Evolutionary conservation across 345 rosid genomes (phyloP), one percentile per base, ranked within the genome.

Genomic region (Cardamine resedifolia): DNA sequence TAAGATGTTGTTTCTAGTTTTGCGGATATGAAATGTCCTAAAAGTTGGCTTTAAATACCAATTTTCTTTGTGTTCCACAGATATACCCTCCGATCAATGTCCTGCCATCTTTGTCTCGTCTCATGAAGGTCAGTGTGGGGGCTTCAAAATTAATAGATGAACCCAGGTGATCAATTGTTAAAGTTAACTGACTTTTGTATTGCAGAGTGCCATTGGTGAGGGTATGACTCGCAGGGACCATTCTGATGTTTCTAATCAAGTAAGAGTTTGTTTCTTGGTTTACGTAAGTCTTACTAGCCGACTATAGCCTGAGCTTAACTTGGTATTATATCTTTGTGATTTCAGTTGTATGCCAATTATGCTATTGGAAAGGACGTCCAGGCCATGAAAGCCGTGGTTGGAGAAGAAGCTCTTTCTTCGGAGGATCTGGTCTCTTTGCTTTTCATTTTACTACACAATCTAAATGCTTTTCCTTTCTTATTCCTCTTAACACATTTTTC

Each of bases 331-430:
- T 48, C 39, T 47, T 62, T 64, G 77, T 36, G 10, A 43, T 51
- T 70, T 58, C 88, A 92, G 98, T 77, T 93, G 52, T 93, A 93
- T 78, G 98, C 98, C 65, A 94, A 94, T 75, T 89, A 94, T 70
- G 97, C 97, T 23, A 94, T 91, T 67, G 98, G 98, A 58, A 91
- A 94, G 79, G 98, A 94, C 75, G 97, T 93, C 10, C 96, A 93
- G 81, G 98, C 98, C 50, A 94, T 94, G 98, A 89, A 94, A 81
- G 97, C 97, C 58, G 98, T 94, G 79, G 98, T 94, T 15, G 98
- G 98, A 87, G 98, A 90, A 76, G 98, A 93, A 88, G 98, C 98
- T 20, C 97, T 93, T 66, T 93, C 97, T 64, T 89, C 97, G 4
- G 98, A 93, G 84, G 98, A 93, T 69, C 81, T 93, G 98, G 98